Conservation (phyloP, 768 basidiomycete genomes). For the Lyophyllum semitale region DNA sequence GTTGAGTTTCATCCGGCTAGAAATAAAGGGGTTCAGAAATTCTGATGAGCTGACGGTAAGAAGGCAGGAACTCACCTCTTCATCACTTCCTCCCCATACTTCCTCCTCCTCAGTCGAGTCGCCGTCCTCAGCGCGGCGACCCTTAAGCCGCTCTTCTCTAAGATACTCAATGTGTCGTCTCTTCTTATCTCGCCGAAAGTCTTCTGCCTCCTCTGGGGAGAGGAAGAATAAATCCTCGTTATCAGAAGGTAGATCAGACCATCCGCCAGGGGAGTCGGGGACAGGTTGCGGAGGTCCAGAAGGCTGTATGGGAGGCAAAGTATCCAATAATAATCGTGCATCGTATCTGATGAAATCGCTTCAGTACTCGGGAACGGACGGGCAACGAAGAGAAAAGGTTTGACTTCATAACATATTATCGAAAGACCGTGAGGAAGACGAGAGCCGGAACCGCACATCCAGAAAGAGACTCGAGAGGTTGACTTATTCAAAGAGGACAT, state of each 20-base stretch:
- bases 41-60: neutral
- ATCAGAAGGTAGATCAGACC: constrained; percentile 87
- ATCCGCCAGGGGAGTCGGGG: constrained; percentile 58
- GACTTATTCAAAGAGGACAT: constrained; percentile 36
- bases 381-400: constrained; percentile 22
- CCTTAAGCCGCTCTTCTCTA: constrained; percentile 67
- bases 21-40: neutral
- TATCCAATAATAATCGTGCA: constrained; percentile 71
- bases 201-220: constrained; percentile 62
- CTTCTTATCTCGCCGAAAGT: constrained; percentile 69
- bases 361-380: constrained; percentile 17
- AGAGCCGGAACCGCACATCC: neutral
- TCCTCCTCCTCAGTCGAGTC: constrained; percentile 27
- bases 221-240: constrained; percentile 86
- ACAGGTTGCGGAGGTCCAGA: constrained; percentile 1
- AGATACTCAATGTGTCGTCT: constrained; percentile 57
- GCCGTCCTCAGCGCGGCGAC: constrained; percentile 48
- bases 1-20: constrained; percentile 62
- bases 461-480: neutral
- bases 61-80: constrained; percentile 50
- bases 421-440: neutral
- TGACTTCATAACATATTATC: constrained; percentile 20
- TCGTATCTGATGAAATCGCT: constrained; percentile 63
- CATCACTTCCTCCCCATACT: constrained; percentile 68
- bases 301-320: constrained; percentile 30